Percentiles rank a stretch among this genome's conserved stretches.
phyloP scores from a whole-genome alignment of 1,284 basidiomycete species.

The Anthracocystis setariae region DNA sequence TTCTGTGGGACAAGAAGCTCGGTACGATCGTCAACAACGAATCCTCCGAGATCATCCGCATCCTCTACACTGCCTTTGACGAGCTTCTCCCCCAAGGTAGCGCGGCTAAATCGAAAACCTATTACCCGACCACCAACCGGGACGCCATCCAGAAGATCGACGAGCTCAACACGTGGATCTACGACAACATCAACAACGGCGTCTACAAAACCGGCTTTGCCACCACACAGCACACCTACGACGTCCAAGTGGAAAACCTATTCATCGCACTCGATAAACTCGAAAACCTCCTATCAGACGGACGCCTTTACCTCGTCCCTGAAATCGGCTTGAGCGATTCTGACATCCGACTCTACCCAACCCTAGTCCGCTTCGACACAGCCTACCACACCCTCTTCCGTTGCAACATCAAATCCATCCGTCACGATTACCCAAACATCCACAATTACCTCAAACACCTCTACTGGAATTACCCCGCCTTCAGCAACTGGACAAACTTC shows the following conservation, averaged over 20 bases:
- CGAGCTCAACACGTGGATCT: slow-evolving; percentile 82
- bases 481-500: slow-evolving; percentile 86
- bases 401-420: slow-evolving; percentile 74
- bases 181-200: slow-evolving; percentile 65
- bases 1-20: slow-evolving; percentile 90
- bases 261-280: slow-evolving; percentile 82
- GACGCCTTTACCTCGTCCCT: slow-evolving; percentile 84
- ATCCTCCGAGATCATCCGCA: slow-evolving; percentile 76
- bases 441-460: slow-evolving; percentile 77
- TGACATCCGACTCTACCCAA: slow-evolving; percentile 86
- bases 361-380: slow-evolving; percentile 80
- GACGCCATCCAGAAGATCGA: slow-evolving; percentile 74
- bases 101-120: slow-evolving; percentile 40
- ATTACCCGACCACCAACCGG: slow-evolving; percentile 73
- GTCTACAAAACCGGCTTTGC: slow-evolving; percentile 84
- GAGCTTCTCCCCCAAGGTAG: slow-evolving; percentile 40
- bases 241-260: slow-evolving; percentile 74
- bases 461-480: slow-evolving; percentile 88
- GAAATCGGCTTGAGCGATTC: slow-evolving; percentile 81
- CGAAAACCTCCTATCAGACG: slow-evolving; percentile 78
- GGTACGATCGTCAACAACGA: slow-evolving; percentile 85
- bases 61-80: slow-evolving; percentile 75
- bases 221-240: slow-evolving; percentile 81
- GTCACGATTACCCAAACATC: slow-evolving; percentile 49
- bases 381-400: slow-evolving; percentile 89